Conservation (phyloP, 352 stramenopile genomes). For the Phytophthora sp. region DNA sequence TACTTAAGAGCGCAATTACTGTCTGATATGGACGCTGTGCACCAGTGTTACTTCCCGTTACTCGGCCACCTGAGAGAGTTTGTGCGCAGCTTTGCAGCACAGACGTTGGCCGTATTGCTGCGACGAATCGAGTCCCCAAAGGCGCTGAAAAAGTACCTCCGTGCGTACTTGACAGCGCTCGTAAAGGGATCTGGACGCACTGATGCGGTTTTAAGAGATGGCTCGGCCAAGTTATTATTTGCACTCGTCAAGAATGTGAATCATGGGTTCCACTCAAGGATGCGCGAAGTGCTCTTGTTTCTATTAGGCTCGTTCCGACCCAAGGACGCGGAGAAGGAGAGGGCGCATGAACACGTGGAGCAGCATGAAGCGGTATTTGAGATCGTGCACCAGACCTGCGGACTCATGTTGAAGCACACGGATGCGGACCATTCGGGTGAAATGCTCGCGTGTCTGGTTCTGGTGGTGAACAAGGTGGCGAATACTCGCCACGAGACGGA, state of each 20-base stretch:
- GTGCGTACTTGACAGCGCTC: constrained; percentile 78
- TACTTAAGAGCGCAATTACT: constrained; percentile 85
- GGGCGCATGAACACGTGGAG: constrained; percentile 25
- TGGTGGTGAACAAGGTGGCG: constrained; percentile 64
- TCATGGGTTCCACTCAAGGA: constrained; percentile 86
- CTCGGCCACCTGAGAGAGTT: constrained; percentile 87
- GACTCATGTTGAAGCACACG: constrained; percentile 81
- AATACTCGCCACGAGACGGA: constrained; percentile 32
- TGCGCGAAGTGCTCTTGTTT: constrained; percentile 78
- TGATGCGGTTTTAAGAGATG: constrained; percentile 77
- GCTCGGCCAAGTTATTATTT: constrained; percentile 89
- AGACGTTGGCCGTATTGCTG: constrained; percentile 87
- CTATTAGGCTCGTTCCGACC: constrained; percentile 77
- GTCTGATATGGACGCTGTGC: constrained; percentile 89
- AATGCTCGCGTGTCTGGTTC: constrained; percentile 72
- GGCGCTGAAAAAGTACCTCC: constrained; percentile 81
- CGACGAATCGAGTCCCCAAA: constrained; percentile 79
- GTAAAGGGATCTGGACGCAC: constrained; percentile 63
- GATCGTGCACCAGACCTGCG: constrained; percentile 71
- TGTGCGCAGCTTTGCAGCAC: constrained; percentile 89
- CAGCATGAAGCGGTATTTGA: constrained; percentile 56
- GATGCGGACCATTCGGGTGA: constrained; percentile 63
- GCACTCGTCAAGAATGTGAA: constrained; percentile 85
- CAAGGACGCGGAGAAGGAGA: constrained; percentile 25
- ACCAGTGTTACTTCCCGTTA: constrained; percentile 91